These are phyloP conservation scores for Pharnaceum exiguum DNA, from an alignment of 148 eudicot species.

Conservation along the genomic window DNA sequence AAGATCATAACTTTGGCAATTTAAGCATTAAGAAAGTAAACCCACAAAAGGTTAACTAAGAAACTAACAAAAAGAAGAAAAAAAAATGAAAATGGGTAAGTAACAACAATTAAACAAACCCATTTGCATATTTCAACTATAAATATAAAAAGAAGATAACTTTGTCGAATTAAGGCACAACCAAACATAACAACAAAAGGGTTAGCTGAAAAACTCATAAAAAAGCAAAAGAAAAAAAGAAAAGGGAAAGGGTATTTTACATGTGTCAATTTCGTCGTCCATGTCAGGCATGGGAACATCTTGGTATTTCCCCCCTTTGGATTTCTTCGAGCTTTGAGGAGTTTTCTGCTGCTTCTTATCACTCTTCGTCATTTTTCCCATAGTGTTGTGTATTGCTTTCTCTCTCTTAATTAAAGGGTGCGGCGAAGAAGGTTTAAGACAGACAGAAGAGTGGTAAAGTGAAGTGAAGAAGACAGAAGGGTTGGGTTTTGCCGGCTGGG, in stretches of 20 bases:
- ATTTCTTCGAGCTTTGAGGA: slow-evolving; percentile 34
- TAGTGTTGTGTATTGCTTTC: too few species aligned
- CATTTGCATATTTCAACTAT: too few species aligned
- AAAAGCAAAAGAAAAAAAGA: background rate
- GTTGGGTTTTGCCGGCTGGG: too few species aligned
- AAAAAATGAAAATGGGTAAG: too few species aligned
- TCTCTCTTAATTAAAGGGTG: too few species aligned
- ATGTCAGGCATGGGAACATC: slow-evolving; percentile 30
- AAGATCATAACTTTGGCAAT: background rate
- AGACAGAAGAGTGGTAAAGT: background rate
- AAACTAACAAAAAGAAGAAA: background rate
- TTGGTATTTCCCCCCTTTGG: slow-evolving; percentile 17
- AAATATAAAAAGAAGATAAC: background rate
- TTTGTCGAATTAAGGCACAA: too few species aligned
- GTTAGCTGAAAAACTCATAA: background rate
- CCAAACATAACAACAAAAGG: background rate
- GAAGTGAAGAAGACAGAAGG: too few species aligned
- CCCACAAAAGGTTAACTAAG: background rate
- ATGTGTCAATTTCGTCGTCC: slow-evolving; percentile 91
- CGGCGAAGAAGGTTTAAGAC: slow-evolving; percentile 1
- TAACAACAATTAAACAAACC: background rate
- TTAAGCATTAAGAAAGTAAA: background rate
- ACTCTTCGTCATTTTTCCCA: slow-evolving; percentile 42
- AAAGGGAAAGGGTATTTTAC: slow-evolving; percentile 22
- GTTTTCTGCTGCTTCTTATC: slow-evolving; percentile 45